Percentiles rank a stretch among this genome's conserved stretches.
Evolutionary conservation across 2,329 filamentous ascomycete species (phyloP).

Genomic region (Cercospora zeina): DNA sequence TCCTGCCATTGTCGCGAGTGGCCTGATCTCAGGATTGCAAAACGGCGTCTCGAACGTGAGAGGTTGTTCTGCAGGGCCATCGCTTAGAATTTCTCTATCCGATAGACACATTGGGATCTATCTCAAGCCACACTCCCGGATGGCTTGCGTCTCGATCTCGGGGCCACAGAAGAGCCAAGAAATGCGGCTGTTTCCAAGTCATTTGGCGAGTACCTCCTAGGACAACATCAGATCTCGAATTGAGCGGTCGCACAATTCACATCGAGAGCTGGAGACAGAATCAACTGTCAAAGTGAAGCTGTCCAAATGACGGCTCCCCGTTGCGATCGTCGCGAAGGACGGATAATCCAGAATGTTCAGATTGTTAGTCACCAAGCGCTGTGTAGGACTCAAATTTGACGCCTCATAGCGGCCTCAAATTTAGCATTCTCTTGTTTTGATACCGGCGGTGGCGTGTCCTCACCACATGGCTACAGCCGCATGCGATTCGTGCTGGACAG

Average conservation of each 20-base stretch:
- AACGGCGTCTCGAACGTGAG: neutral
- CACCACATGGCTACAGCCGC: conserved; percentile 1
- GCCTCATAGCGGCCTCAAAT: neutral
- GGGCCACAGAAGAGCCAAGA: neutral
- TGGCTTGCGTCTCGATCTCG: neutral
- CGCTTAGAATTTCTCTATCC: neutral
- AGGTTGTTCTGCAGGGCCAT: neutral
- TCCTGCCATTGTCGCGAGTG: neutral
- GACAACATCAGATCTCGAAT: no score
- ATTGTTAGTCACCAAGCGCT: neutral
- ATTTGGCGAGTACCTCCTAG: neutral
- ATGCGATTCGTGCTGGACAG: neutral
- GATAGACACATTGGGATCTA: neutral
- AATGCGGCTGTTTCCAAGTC: neutral
- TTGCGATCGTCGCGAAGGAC: neutral
- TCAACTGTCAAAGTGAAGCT: neutral
- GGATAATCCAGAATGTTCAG: neutral
- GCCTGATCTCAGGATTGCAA: neutral
- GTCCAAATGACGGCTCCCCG: neutral
- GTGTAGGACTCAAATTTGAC: neutral
- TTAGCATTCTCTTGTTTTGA: neutral
- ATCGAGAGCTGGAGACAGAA: neutral
- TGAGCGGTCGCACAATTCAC: neutral
- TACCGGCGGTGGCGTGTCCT: neutral
- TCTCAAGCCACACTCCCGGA: neutral